Evolutionary conservation across 1,284 basidiomycete genomes (phyloP).

Genomic region (Austroboletus rostrupii): DNA sequence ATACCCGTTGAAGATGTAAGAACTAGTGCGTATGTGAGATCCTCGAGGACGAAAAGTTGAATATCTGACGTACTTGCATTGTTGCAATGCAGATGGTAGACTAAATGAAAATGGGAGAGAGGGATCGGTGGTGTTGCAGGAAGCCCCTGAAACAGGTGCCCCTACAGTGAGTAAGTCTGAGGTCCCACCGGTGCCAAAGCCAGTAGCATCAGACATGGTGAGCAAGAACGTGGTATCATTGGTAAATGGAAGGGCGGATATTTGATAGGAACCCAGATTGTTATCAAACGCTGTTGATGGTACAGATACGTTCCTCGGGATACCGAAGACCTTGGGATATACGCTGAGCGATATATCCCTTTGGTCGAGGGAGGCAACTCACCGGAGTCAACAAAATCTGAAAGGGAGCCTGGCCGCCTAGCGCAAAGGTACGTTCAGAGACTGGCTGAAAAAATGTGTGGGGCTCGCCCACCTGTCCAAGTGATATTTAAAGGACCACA

Average conservation of each 20-base stretch:
- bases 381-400: conserved; percentile 57
- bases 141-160: conserved; percentile 38
- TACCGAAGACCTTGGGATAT: conserved; percentile 20
- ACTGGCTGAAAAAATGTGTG: background rate
- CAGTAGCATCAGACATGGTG: conserved; percentile 69
- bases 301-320: conserved; percentile 52
- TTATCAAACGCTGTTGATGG: conserved; percentile 51
- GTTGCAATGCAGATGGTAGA: conserved; percentile 50
- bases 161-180: conserved; percentile 51
- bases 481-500: conserved; percentile 57
- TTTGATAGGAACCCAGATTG: conserved; percentile 51
- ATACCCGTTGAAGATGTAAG: conserved; percentile 51
- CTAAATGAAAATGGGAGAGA: conserved; percentile 47
- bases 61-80: conserved; percentile 54
- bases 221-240: conserved; percentile 44
- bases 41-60: background rate
- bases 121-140: conserved; percentile 49
- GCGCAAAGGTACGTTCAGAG: conserved; percentile 5
- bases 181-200: conserved; percentile 62
- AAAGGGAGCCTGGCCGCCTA: conserved; percentile 65
- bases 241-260: conserved; percentile 41
- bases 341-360: background rate
- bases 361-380: conserved; percentile 23
- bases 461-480: conserved; percentile 54
- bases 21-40: conserved; percentile 35